phyloP scores from a whole-genome alignment of 805 yeast species.

The Debaryomyces tyrocola region DNA sequence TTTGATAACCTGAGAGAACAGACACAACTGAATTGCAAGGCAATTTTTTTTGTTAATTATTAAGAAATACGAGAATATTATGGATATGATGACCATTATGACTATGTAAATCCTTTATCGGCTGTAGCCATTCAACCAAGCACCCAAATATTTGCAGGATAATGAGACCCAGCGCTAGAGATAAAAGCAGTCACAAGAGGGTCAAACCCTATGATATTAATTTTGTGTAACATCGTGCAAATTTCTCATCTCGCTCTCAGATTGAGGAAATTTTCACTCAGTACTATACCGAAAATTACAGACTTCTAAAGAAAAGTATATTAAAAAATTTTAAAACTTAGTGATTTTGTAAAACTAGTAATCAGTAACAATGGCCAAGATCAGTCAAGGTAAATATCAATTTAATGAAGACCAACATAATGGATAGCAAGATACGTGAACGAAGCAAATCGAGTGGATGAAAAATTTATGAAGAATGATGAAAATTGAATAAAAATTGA shows the following conservation, averaged over 20 bases:
- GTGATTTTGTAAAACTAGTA: conserved; percentile 7
- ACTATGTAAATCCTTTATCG: no score
- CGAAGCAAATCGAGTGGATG: background rate
- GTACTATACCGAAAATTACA: conserved; percentile 3
- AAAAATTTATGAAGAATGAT: background rate
- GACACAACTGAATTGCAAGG: no score
- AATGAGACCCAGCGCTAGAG: no score
- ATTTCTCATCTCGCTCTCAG: background rate
- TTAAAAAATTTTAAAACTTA: conserved; percentile 4
- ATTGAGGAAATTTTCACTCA: conserved; percentile 12
- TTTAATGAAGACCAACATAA: background rate
- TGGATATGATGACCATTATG: no score
- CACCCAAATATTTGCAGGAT: no score
- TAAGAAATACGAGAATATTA: no score
- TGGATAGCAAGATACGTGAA: background rate
- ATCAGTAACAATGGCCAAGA: conserved; percentile 54
- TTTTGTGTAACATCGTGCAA: conserved; percentile 5
- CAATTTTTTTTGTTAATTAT: no score
- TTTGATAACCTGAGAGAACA: background rate
- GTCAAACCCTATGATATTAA: conserved; percentile 5
- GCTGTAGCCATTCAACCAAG: no score
- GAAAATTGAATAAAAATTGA: background rate
- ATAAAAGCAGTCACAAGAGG: conserved; percentile 1
- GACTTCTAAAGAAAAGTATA: conserved; percentile 3
- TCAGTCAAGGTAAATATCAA: conserved; percentile 55